Evolutionary conservation across 352 stramenopile species (phyloP), one percentile per base, ranked within the genome.

Genomic region (Phytophthora agathidicida): DNA sequence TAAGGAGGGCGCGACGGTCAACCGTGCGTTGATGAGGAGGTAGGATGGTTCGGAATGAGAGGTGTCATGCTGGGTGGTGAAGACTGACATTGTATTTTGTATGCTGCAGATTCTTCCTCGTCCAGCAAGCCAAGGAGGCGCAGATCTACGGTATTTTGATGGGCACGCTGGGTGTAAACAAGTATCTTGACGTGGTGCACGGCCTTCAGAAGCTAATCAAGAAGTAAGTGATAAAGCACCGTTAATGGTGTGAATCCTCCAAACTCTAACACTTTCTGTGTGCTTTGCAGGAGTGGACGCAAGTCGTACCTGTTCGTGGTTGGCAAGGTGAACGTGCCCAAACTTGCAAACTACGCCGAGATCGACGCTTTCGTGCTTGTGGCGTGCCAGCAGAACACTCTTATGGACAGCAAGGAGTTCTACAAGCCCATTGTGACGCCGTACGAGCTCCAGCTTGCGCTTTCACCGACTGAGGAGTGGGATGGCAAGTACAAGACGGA

Each of bases 281-380:
- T 49, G 37, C 14, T 36, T 33, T 60, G 39, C 58, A 98, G 83
- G 70, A 96, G 75, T 23, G 93, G 94, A 14, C 89, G 94, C 43
- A 97, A 98, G 57, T 96, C 86, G 37, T 99, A 99, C 60, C 86
- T 96, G 22, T 98, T 99, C 70, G 87, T 97, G 10, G 94, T 99
- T 20, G 97, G 97, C 33, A 99, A 99, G 70, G 84, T 99, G 24
- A 98, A 99, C 68, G 86, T 97, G 13, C 90, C 95, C 13, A 99
- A 99, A 75, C 80, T 99, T 16, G 89, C 93, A 14, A 99, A 99
- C 61, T 99, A 98, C 86, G 92, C 93, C 11, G 95, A 99, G 67
- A 98, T 99, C 70, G 97, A 99, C 60, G 94, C 86, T 37, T 99
- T 98, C 61, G 96, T 98, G 38, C 68, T 99, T 9, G 93, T 99